phyloP scores from a whole-genome alignment of 176 grass and related monocot species.

The Triticum urartu region DNA sequence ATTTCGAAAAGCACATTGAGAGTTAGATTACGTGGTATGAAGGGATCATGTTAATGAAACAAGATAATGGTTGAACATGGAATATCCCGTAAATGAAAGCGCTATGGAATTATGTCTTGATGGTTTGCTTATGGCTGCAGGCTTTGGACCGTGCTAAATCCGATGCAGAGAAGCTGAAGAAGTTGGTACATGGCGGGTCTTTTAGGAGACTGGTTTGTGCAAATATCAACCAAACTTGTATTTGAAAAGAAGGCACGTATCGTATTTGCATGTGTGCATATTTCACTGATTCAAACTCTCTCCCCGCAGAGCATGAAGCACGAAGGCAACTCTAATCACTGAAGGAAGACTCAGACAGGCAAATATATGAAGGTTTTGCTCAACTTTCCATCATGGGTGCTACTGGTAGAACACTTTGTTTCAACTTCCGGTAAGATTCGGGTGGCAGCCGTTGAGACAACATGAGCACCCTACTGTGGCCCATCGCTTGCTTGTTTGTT shows the following conservation, averaged over 20 bases:
- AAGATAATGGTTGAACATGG: slow-evolving; percentile 4
- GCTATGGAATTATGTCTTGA: neutral
- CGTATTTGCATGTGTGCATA: neutral
- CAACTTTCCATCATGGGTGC: neutral
- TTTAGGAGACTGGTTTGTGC: slow-evolving; percentile 68
- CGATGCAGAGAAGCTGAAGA: slow-evolving; percentile 83
- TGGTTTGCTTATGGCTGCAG: slow-evolving; percentile 31
- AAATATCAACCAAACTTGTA: neutral
- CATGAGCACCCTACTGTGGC: neutral
- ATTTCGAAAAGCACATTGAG: neutral
- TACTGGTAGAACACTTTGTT: neutral
- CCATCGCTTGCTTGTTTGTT: neutral
- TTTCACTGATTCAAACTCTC: slow-evolving; percentile 6
- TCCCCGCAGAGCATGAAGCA: slow-evolving; percentile 53
- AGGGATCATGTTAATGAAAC: neutral
- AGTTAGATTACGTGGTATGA: neutral
- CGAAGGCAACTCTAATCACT: slow-evolving; percentile 26
- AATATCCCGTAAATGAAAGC: neutral
- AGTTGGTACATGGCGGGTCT: slow-evolving; percentile 60
- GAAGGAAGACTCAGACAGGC: neutral
- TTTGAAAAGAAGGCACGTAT: neutral
- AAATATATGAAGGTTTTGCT: neutral
- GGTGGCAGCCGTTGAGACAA: neutral
- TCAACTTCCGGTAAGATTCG: neutral
- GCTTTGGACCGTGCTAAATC: slow-evolving; percentile 92